Evolutionary conservation across 345 rosid species (phyloP).

Genomic region (Balakata baccata): DNA sequence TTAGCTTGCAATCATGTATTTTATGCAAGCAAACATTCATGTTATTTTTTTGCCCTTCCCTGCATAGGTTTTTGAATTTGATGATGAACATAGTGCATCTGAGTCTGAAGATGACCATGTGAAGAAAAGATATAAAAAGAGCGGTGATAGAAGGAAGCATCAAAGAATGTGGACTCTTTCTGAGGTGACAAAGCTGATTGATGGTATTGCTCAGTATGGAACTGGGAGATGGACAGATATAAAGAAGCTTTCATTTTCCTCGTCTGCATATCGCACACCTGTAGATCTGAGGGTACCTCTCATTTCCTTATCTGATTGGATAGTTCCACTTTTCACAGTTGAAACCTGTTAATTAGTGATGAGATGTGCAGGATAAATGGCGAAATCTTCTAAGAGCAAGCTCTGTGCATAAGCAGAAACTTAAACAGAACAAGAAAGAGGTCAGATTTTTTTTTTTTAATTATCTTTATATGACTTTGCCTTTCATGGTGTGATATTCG

Average conservation of each 20-base stretch:
- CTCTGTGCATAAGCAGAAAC: slow-evolving; percentile 25
- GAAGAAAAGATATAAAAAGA: slow-evolving; percentile 34
- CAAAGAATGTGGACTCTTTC: slow-evolving; percentile 82
- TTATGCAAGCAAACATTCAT: not conserved
- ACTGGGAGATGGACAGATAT: slow-evolving; percentile 94
- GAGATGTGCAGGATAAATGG: slow-evolving; percentile 78
- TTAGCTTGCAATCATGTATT: not conserved
- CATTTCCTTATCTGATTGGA: slow-evolving; percentile 9
- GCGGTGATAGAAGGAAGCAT: slow-evolving; percentile 72
- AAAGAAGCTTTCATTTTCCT: slow-evolving; percentile 59
- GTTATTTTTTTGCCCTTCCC: not conserved
- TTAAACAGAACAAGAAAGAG: slow-evolving; percentile 41
- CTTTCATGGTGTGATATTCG: not conserved
- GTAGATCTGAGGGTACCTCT: slow-evolving; percentile 79
- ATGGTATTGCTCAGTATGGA: slow-evolving; percentile 82
- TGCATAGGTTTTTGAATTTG: slow-evolving; percentile 41
- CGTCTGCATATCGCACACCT: slow-evolving; percentile 72
- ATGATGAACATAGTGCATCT: slow-evolving; percentile 42
- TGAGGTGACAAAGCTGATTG: slow-evolving; percentile 73
- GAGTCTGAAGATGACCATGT: slow-evolving; percentile 55
- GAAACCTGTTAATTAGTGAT: slow-evolving; percentile 13
- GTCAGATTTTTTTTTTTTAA: slow-evolving; percentile 44
- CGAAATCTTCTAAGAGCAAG: slow-evolving; percentile 80
- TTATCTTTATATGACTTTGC: not conserved
- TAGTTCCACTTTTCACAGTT: slow-evolving; percentile 14